Evolutionary conservation across 2,329 filamentous ascomycete species (phyloP).

Genomic region (Cryoendolithus antarcticus): DNA sequence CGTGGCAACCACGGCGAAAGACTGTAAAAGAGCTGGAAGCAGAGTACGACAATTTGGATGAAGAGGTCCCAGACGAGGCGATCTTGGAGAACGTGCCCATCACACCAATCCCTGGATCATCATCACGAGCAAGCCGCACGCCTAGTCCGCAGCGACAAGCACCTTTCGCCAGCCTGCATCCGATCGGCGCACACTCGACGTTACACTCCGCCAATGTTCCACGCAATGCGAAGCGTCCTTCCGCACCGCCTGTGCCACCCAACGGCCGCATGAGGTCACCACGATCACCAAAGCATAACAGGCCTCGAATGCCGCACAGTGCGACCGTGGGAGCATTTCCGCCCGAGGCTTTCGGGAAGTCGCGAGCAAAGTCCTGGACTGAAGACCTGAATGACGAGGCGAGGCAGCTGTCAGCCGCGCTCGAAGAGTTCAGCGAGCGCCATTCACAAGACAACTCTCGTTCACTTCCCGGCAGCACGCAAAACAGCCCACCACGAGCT

Average conservation of each 20-base stretch:
- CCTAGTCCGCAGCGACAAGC: slow-evolving; percentile 23
- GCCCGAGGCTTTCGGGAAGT: slow-evolving; percentile 13
- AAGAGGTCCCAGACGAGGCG: slow-evolving; percentile 63
- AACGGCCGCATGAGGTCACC: slow-evolving; percentile 11
- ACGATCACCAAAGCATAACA: slow-evolving; percentile 17
- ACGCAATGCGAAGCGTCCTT: slow-evolving; percentile 22
- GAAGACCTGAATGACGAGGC: slow-evolving; percentile 60
- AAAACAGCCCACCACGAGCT: slow-evolving; percentile 17
- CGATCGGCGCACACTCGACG: slow-evolving; percentile 4
- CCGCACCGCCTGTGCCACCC: slow-evolving; percentile 7
- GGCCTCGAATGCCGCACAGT: slow-evolving; percentile 19
- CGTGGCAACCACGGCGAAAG: slow-evolving; percentile 61
- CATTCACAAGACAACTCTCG: slow-evolving; percentile 33
- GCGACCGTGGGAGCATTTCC: slow-evolving; percentile 17
- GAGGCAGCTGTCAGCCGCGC: slow-evolving; percentile 60
- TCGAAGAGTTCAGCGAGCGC: slow-evolving; percentile 61
- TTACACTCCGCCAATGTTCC: slow-evolving; percentile 21
- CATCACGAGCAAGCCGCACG: slow-evolving; percentile 25
- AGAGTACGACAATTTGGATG: slow-evolving; percentile 68
- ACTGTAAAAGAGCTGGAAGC: slow-evolving; percentile 58
- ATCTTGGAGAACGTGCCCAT: slow-evolving; percentile 73
- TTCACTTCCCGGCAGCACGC: slow-evolving; percentile 10
- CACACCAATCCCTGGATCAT: slow-evolving; percentile 41
- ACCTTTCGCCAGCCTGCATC: slow-evolving; percentile 17
- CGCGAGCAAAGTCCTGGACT: slow-evolving; percentile 59